These are phyloP conservation scores for Candida ponderosae DNA, from an alignment of 805 yeast species.

Conservation along the genomic window DNA sequence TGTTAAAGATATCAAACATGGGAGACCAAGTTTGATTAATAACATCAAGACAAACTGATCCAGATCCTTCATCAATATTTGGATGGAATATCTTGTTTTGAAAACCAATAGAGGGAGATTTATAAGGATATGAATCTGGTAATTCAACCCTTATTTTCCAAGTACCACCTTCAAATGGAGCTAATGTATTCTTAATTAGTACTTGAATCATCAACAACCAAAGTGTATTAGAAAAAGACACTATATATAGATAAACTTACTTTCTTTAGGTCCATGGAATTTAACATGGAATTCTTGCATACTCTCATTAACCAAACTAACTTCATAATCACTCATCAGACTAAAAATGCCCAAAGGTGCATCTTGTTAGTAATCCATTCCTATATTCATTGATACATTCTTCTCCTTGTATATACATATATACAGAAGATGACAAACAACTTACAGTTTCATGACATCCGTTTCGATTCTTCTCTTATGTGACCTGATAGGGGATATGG, in stretches of 20 bases:
- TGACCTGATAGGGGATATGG: slow-evolving; percentile 8
- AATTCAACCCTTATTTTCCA: slow-evolving; percentile 92
- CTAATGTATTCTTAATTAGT: no score
- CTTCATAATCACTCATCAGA: slow-evolving; percentile 89
- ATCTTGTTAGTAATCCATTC: slow-evolving; percentile 5
- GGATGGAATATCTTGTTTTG: slow-evolving; percentile 91
- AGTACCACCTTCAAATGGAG: slow-evolving; percentile 84
- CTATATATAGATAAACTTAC: slow-evolving; percentile 19
- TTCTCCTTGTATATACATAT: background rate
- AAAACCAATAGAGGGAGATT: slow-evolving; percentile 93
- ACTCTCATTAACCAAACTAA: slow-evolving; percentile 70
- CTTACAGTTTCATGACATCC: slow-evolving; percentile 89
- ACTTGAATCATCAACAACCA: no score
- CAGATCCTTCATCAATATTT: slow-evolving; percentile 83
- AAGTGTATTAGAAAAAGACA: no score
- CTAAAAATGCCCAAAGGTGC: slow-evolving; percentile 27
- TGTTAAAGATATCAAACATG: slow-evolving; percentile 85
- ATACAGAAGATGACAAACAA: slow-evolving; percentile 13
- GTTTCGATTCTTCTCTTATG: slow-evolving; percentile 61
- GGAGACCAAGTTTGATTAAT: slow-evolving; percentile 98
- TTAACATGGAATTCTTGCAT: slow-evolving; percentile 83
- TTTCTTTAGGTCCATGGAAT: slow-evolving; percentile 77
- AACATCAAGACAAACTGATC: slow-evolving; percentile 92
- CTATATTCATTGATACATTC: background rate
- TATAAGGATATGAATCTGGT: slow-evolving; percentile 93